Evolutionary conservation across 164 flowering plant genomes (phyloP).

Genomic region (Echeveria elegans): DNA sequence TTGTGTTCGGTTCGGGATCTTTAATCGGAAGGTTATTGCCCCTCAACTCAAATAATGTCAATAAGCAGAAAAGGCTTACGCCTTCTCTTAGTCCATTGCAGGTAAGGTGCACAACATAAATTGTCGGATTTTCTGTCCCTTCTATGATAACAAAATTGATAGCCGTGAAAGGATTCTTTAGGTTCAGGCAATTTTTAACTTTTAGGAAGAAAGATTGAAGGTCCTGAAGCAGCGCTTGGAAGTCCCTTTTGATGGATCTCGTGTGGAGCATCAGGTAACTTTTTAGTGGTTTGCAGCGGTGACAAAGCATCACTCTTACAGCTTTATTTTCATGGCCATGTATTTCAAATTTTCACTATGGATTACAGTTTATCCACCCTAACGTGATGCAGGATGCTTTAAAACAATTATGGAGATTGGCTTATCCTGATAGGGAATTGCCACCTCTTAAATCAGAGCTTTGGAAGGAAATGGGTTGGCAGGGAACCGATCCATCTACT

Average conservation of each 20-base stretch:
- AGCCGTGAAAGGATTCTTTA: background rate
- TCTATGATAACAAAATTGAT: background rate
- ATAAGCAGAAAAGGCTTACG: constrained; percentile 23
- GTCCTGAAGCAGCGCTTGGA: constrained; percentile 55
- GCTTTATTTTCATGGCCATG: background rate
- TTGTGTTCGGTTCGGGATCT: constrained; percentile 62
- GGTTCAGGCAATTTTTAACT: constrained; percentile 6
- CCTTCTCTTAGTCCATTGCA: constrained; percentile 61
- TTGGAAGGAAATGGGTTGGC: constrained; percentile 99
- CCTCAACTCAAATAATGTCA: constrained; percentile 15
- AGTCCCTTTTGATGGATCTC: constrained; percentile 81
- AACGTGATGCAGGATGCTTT: constrained; percentile 63
- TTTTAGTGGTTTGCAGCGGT: constrained; percentile 9
- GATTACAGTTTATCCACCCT: background rate
- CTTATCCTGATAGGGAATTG: constrained; percentile 69
- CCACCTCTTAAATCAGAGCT: constrained; percentile 86
- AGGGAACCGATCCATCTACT: constrained; percentile 93
- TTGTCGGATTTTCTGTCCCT: background rate
- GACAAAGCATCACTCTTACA: background rate
- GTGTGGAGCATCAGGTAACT: constrained; percentile 73
- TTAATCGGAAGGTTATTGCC: constrained; percentile 54
- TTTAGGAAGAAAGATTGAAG: constrained; percentile 72
- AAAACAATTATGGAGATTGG: constrained; percentile 72
- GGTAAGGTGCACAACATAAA: constrained; percentile 27
- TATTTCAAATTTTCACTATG: background rate